Base-by-base conservation (phyloP, 805 yeast genomes). In the Hanseniaspora thailandica region DNA sequence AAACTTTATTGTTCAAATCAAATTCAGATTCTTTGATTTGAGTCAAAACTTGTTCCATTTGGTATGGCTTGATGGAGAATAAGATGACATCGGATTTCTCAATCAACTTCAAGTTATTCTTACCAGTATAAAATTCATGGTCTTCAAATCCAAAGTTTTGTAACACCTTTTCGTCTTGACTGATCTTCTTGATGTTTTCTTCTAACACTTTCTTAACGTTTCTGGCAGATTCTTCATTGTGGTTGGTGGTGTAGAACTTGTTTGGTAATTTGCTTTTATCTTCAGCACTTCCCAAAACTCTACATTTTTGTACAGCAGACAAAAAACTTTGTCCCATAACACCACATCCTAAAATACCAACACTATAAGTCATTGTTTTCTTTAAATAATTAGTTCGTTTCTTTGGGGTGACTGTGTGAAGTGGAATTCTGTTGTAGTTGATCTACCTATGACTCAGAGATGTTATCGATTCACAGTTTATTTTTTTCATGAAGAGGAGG, bases 311-410 rank as follows among this genome's bases (percentile, higher is more conserved):
- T 45, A 85, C 79, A 10, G 97, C 95, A 12, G 86, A 75, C 31
- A 86, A 75, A 45, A 93, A 86, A 10, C 97, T 96, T 17, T 90
- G 83, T 55, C 97, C 97, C 87, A 93, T 86, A 53, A 85, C 88
- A 56, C 99, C 99, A 62, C 95, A 80, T 34, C 97, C 99, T 52
- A 93, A 74, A 30, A 93, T 80, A 17, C 89, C 76, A 51, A 90
- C 69, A 36, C 50, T 35, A 23, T 45, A 49, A 40, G 50, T 26
- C 39, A 43, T 47, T 6, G 38, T 17, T 34, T 34, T n/a, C 38
- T 34, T n/a, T 34, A 10, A 4, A n/a, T n/a, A n/a, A 34, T 34
- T 12, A 3, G 3, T 34, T 15, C 22, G n/a, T n/a, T n/a, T n/a
- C n/a, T n/a, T n/a, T n/a, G n/a, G n/a, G n/a, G n/a, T n/a, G n/a